These are phyloP conservation scores for Camelina neglecta DNA, from an alignment of 345 rosid species.

Conservation along the genomic window DNA sequence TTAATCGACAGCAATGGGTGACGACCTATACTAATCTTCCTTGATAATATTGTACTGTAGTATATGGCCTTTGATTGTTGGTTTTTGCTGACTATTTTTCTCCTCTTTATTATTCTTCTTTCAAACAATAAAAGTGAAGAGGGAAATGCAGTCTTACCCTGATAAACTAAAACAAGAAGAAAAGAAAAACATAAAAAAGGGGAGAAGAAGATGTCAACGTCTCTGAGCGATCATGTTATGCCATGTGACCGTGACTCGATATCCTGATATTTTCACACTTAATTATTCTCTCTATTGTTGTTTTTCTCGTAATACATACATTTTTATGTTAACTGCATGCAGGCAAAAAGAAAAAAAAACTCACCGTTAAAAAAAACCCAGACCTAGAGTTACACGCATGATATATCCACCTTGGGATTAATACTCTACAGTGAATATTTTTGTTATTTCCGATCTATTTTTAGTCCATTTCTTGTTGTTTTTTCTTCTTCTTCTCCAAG, in stretches of 20 bases:
- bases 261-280: constrained; percentile 9
- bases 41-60: not conserved
- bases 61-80: not conserved
- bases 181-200: not conserved
- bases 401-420: not conserved
- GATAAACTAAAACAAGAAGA: not conserved
- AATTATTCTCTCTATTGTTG: not conserved
- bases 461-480: too few species aligned
- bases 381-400: too few species aligned
- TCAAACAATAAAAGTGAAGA: not conserved
- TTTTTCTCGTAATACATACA: too few species aligned
- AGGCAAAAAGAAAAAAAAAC: too few species aligned
- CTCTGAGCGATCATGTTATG: constrained; percentile 35
- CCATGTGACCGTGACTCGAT: constrained; percentile 41
- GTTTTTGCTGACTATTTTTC: not conserved
- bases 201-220: constrained; percentile 21
- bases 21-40: not conserved
- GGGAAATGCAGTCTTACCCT: not conserved
- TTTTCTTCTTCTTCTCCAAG: too few species aligned
- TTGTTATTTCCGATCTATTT: not conserved
- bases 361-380: too few species aligned
- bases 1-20: too few species aligned
- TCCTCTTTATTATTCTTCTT: not conserved
- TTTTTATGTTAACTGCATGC: too few species aligned
- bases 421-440: not conserved